Percentiles rank a stretch among this genome's conserved stretches.
Evolutionary conservation across 2,329 filamentous ascomycete genomes (phyloP).

Genomic region (Keithomyces neogunnii): DNA sequence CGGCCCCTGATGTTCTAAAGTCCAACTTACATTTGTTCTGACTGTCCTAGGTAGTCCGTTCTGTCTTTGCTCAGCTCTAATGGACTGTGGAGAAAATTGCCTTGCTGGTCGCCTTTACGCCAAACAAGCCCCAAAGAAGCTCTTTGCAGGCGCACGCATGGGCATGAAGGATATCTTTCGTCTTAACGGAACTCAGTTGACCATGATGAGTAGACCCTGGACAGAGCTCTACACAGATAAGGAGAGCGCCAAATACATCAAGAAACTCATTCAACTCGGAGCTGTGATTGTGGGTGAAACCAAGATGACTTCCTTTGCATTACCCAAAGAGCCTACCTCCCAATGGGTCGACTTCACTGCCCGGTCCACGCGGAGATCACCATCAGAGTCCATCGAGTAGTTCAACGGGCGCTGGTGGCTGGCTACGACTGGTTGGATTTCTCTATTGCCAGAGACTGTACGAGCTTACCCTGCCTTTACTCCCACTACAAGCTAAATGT

Average conservation of each 20-base stretch:
- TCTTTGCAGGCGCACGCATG: constrained; percentile 40
- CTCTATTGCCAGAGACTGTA: constrained; percentile 13
- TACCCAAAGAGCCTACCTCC: constrained; percentile 30
- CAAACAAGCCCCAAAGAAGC: constrained; percentile 19
- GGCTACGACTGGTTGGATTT: constrained; percentile 21
- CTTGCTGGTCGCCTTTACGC: neutral
- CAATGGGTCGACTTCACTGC: constrained; percentile 27
- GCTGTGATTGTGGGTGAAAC: constrained; percentile 39
- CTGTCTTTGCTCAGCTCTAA: neutral
- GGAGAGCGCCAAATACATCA: constrained; percentile 39
- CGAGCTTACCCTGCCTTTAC: neutral
- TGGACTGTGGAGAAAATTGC: neutral
- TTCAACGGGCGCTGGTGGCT: constrained; percentile 17
- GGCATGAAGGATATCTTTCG: constrained; percentile 52
- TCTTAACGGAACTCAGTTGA: constrained; percentile 40
- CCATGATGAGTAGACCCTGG: constrained; percentile 46
- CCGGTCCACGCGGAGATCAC: constrained; percentile 19
- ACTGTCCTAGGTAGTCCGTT: too few species aligned
- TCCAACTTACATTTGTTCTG: neutral
- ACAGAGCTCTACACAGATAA: constrained; percentile 40
- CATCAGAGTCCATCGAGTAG: constrained; percentile 18
- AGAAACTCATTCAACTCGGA: constrained; percentile 48
- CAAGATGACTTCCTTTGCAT: constrained; percentile 34
- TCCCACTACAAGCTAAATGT: neutral
- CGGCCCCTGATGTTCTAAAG: neutral